Conservation (phyloP, 2,329 filamentous ascomycete genomes). For the Aureobasidium sp. region DNA sequence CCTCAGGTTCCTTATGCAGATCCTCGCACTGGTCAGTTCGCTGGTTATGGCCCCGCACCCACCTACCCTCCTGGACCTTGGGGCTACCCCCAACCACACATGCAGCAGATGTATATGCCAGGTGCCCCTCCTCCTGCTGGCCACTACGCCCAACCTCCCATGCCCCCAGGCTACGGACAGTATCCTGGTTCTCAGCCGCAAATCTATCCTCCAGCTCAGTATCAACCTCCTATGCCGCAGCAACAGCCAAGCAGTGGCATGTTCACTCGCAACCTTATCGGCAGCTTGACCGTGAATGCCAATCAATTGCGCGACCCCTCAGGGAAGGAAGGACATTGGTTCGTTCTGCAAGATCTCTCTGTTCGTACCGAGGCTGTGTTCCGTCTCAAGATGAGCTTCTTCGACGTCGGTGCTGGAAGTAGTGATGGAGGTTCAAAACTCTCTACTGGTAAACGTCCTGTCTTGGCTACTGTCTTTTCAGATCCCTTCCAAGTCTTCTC, state of each 20-base stretch:
- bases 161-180: constrained; percentile 15
- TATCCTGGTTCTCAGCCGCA: constrained; percentile 15
- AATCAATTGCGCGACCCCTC: constrained; percentile 73
- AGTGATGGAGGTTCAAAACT: constrained; percentile 35
- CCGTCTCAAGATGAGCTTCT: constrained; percentile 69
- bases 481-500: constrained; percentile 90
- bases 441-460: constrained; percentile 69
- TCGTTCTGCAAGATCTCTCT: constrained; percentile 89
- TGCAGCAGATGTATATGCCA: neutral
- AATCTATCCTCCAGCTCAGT: constrained; percentile 5
- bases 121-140: neutral
- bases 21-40: constrained; percentile 3
- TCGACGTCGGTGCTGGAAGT: constrained; percentile 63
- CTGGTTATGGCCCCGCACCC: neutral
- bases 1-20: constrained; percentile 14
- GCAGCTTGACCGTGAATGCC: constrained; percentile 81
- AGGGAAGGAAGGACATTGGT: constrained; percentile 87
- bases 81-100: constrained; percentile 1
- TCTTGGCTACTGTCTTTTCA: constrained; percentile 79
- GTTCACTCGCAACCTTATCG: constrained; percentile 93
- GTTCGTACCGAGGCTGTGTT: constrained; percentile 90
- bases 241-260: constrained; percentile 59
- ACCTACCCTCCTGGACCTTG: neutral
- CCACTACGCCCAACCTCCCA: constrained; percentile 1
- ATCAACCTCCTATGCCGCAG: neutral